Evolutionary conservation across 2,329 filamentous ascomycete genomes (phyloP).

Genomic region (Colletotrichum higginsianum): DNA sequence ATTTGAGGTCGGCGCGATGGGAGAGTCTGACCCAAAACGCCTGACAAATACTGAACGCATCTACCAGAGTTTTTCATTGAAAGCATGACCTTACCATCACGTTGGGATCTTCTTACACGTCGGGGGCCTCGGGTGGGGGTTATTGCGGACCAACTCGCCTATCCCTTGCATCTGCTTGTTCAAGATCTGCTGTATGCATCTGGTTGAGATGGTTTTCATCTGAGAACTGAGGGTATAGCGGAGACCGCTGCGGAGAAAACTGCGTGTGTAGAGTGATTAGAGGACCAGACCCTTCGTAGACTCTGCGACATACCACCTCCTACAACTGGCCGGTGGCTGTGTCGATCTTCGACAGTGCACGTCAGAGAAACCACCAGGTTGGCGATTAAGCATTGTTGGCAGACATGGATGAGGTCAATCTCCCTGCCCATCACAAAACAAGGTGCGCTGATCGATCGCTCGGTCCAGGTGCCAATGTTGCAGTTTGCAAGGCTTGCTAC

Average conservation of each 20-base stretch:
- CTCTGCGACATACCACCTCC: neutral
- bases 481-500: neutral
- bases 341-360: constrained; percentile 27
- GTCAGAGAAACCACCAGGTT: constrained; percentile 24
- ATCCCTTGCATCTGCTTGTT: neutral
- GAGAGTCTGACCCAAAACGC: neutral
- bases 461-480: constrained; percentile 18
- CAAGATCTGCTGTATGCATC: neutral
- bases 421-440: constrained; percentile 23
- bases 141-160: neutral
- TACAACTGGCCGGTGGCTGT: constrained; percentile 11
- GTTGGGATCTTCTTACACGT: neutral
- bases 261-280: neutral
- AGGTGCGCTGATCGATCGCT: constrained; percentile 21
- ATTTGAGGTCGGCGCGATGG: neutral
- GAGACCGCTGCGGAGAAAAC: too few relatives aligned
- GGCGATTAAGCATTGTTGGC: neutral
- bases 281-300: neutral
- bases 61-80: too few relatives aligned
- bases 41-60: neutral
- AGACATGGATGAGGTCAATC: constrained; percentile 15
- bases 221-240: neutral
- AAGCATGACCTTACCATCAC: too few relatives aligned
- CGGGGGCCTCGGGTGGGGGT: neutral
- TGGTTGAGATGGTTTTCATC: neutral